These are phyloP conservation scores for Raphanus sativus DNA, from an alignment of 345 rosid genomes.

Conservation along the genomic window DNA sequence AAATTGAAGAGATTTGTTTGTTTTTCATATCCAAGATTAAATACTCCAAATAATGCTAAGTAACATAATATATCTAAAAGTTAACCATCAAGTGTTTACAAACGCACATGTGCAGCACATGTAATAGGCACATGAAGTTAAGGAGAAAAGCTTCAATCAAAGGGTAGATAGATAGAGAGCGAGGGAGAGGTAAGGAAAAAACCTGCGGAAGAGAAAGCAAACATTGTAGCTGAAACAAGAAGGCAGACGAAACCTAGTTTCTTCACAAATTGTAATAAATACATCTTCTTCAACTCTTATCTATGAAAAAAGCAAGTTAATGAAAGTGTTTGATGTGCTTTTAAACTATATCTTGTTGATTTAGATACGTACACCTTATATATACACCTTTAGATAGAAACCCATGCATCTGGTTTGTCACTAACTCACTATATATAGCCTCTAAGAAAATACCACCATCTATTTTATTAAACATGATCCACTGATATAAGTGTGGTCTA, in stretches of 20 bases:
- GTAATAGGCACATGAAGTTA: constrained; percentile 28
- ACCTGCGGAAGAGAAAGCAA: constrained; percentile 56
- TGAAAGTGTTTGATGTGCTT: constrained; percentile 21
- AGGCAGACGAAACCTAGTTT: constrained; percentile 51
- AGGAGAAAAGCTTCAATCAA: constrained; percentile 29
- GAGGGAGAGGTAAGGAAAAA: neutral
- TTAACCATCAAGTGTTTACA: neutral
- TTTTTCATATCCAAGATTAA: constrained; percentile 3
- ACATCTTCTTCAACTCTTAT: constrained; percentile 37
- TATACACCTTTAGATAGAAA: neutral
- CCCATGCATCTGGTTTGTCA: constrained; percentile 32
- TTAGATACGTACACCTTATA: constrained; percentile 5
- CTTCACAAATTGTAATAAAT: constrained; percentile 37
- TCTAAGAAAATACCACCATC: neutral
- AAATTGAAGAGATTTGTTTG: neutral
- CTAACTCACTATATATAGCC: constrained; percentile 23
- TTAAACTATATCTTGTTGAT: constrained; percentile 12
- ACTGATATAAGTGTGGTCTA: too few relatives aligned
- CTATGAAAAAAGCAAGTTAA: neutral
- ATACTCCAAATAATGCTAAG: neutral
- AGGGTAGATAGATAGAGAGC: neutral
- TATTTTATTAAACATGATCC: too few relatives aligned
- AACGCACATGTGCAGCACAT: neutral
- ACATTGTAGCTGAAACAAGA: constrained; percentile 46
- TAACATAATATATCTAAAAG: neutral